A percentile compares a stretch with the other conserved stretches of the same genome.
These are phyloP conservation scores for Santalum album DNA, from an alignment of 164 flowering plant species.

Conservation along the genomic window DNA sequence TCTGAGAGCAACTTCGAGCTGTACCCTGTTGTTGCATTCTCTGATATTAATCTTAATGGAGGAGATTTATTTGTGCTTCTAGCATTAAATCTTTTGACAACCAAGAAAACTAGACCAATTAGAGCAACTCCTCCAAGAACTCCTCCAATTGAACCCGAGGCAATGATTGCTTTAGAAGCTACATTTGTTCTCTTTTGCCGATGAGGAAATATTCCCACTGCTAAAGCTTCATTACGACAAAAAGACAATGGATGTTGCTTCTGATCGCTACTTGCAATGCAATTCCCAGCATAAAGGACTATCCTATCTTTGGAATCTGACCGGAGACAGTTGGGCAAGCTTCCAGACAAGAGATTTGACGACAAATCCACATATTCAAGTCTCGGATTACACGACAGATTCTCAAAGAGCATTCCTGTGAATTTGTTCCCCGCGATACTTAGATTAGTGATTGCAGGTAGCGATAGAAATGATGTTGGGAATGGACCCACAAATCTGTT, in stretches of 20 bases:
- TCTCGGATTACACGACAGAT: slow-evolving; percentile 49
- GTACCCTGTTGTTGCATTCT: slow-evolving; percentile 52
- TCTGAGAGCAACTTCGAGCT: slow-evolving; percentile 70
- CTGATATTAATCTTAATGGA: slow-evolving; percentile 36
- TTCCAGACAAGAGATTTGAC: slow-evolving; percentile 75
- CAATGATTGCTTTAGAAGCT: slow-evolving; percentile 38
- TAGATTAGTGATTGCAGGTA: slow-evolving; percentile 63
- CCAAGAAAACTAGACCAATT: slow-evolving; percentile 27
- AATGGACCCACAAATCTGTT: slow-evolving; percentile 85
- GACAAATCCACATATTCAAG: slow-evolving; percentile 69
- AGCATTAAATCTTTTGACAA: slow-evolving; percentile 26
- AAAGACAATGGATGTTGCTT: slow-evolving; percentile 58
- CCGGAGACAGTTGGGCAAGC: slow-evolving; percentile 54
- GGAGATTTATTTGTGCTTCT: slow-evolving; percentile 22
- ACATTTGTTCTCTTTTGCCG: slow-evolving; percentile 20
- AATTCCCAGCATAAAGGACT: slow-evolving; percentile 52
- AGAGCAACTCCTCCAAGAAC: slow-evolving; percentile 36
- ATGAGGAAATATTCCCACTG: slow-evolving; percentile 66
- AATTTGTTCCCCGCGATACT: slow-evolving; percentile 59
- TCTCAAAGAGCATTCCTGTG: slow-evolving; percentile 67
- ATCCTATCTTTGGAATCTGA: slow-evolving; percentile 29
- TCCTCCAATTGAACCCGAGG: slow-evolving; percentile 40
- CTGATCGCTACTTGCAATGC: slow-evolving; percentile 34
- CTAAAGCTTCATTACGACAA: slow-evolving; percentile 86
- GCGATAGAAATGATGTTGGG: slow-evolving; percentile 45